phyloP scores from a whole-genome alignment of 192 early-diverging fungal genomes.

The Piromyces sp. region DNA sequence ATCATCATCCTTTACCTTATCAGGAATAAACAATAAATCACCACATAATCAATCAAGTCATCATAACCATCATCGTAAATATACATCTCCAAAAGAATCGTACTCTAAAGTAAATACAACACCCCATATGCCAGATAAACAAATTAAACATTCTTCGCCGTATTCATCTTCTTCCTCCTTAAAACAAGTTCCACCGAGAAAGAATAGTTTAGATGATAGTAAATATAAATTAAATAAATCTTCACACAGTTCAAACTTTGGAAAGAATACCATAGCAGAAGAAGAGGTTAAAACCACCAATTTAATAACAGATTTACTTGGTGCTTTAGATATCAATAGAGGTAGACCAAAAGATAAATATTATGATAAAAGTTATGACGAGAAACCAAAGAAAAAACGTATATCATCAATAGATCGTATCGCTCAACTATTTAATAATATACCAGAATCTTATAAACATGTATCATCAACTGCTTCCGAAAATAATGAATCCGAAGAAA shows the following conservation, averaged over 20 bases:
- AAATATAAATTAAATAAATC: background rate
- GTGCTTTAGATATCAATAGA: background rate
- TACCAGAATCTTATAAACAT: background rate
- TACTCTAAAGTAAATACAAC: background rate
- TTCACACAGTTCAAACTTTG: background rate
- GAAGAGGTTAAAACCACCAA: background rate
- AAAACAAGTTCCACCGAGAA: background rate
- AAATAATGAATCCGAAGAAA: background rate
- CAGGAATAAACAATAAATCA: background rate
- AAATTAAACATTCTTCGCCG: background rate
- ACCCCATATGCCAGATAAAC: background rate
- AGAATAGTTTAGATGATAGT: background rate
- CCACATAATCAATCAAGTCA: background rate
- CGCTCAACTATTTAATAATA: background rate
- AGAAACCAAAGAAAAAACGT: background rate
- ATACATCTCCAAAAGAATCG: background rate
- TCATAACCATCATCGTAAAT: background rate
- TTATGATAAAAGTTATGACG: background rate
- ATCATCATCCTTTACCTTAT: background rate
- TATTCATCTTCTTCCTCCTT: background rate
- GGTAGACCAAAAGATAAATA: too few species aligned
- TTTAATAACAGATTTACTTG: background rate
- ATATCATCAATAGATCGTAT: background rate
- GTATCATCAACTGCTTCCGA: background rate
- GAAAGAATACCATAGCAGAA: background rate